Evolutionary conservation across 768 basidiomycete genomes (phyloP), one percentile per base, ranked within the genome.

Genomic region (Pulveroboletus sp.): DNA sequence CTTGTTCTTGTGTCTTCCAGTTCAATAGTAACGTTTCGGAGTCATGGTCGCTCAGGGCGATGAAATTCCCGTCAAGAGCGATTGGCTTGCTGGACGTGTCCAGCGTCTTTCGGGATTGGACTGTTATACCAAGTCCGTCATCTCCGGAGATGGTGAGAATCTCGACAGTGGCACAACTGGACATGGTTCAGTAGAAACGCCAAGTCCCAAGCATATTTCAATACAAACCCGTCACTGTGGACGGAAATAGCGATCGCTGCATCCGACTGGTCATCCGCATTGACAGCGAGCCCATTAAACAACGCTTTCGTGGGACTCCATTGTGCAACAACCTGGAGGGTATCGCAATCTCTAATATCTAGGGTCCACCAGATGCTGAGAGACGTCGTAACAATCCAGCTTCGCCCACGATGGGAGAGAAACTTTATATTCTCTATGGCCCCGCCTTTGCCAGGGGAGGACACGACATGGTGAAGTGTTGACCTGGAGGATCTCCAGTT

Each of bases 351-450:
- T 80, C 85, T 84, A 17, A 82, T 57, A 1, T 73, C 69, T 41
- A 86, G 56, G 15, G 72, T 69, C 36, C 80, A 79, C 85, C 85
- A 86, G 43, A 86, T 76, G 6, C 74, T 72, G 51, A 77, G 78
- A 4, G 80, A 81, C 8, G 81, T 71, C 7, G 78, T 78, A 48
- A 83, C 44, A 4, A 86, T 46, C 63, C 78, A 74, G 39, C 62
- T 67, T 7, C 69, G 73, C 1, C 64, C 72, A 35, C 64, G 64
- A 6, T 74, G 74, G 8, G 76, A 77, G 0, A 85, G 48, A 55
- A 86, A 80, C 12, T 71, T 75, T 14, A 85, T 70, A 10, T 80
- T 73, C 12, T 76, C 74, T 14, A 86, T 71, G 1, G 72, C 63
- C 0, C 74, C 76, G 27, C 71, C 71, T 37, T 65, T 71, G 26